Evolutionary conservation across 768 basidiomycete genomes (phyloP), one percentile per base, ranked within the genome.

Genomic region (Pulveroboletus sp.): DNA sequence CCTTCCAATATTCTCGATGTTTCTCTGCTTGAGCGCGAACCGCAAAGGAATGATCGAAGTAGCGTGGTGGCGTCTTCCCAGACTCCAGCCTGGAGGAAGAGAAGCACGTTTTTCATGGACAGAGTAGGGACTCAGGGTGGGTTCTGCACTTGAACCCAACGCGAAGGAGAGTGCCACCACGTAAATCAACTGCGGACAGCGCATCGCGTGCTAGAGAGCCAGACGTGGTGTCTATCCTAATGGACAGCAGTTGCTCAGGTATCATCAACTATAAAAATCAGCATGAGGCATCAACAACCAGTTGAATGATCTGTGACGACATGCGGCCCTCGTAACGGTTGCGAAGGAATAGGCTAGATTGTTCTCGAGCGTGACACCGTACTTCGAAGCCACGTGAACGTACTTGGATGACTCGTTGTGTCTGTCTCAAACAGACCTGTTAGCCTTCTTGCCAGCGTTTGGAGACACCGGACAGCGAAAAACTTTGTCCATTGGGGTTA

Each of bases 21-120:
- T 68, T 8, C 42, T 52, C 52, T 71, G 71, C 18, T 50, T 58
- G 48, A 72, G 56, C 15, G 69, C 65, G 43, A 71, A 60, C n/a
- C 56, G 61, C 18, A 72, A 28, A 3, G 64, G 66, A 10, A 71
- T 50, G 3, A 33, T 36, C 12, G 61, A 52, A 12, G 67, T 58
- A 14, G 71, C 50, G 6, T 68, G 63, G 35, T 72, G 69, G 37
- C 71, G 64, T 31, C 71, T 68, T 12, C 67, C 51, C 14, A 65
- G 58, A 7, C 58, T 54, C 77, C 77, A 80, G 3, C 59, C 60
- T 1, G 47, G 3, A 5, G 73, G 74, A 7, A 66, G 59, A 10
- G 33, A 50, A 14, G 58, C 62, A 43, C 75, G 75, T 38, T 62
- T 69, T 60, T 77, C 76, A 49, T 77, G 76, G 27, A 73, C 40